Percentiles rank a stretch among this genome's conserved stretches.
Conservation (phyloP, 108 stramenopile genomes). For the Parietichytrium sp. region DNA sequence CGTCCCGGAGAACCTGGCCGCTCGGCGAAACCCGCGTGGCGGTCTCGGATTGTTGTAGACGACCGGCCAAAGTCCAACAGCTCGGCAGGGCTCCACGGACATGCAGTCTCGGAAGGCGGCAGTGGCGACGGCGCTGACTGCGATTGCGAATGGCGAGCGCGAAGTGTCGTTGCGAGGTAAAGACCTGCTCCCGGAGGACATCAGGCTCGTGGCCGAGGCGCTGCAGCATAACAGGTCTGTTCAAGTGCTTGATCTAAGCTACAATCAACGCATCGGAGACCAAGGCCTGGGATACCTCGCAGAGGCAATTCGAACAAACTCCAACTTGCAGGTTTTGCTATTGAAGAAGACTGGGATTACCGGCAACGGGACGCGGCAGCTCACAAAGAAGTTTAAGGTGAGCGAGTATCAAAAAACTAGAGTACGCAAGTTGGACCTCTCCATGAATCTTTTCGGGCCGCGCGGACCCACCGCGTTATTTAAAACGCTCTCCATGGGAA, state of each 20-base stretch:
- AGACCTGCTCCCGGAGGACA: neutral
- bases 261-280: constrained; percentile 30
- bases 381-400: constrained; percentile 19
- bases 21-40: too few relatives aligned
- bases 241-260: neutral
- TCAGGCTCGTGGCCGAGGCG: neutral
- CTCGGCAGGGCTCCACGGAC: too few relatives aligned
- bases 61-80: too few relatives aligned
- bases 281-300: neutral
- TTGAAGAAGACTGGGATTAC: neutral
- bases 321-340: neutral
- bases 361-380: constrained; percentile 3
- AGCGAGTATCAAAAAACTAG: constrained; percentile 15
- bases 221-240: neutral
- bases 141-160: too few relatives aligned
- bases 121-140: too few relatives aligned
- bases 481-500: neutral
- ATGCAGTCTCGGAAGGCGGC: too few relatives aligned
- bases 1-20: too few relatives aligned
- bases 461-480: constrained; percentile 9
- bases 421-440: constrained; percentile 14
- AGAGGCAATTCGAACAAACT: neutral
- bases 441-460: neutral
- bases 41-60: too few relatives aligned
- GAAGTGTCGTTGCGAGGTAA: too few relatives aligned